phyloP scores from a whole-genome alignment of 805 yeast genomes.

The Yamadazyma takamatsuzukensis region DNA sequence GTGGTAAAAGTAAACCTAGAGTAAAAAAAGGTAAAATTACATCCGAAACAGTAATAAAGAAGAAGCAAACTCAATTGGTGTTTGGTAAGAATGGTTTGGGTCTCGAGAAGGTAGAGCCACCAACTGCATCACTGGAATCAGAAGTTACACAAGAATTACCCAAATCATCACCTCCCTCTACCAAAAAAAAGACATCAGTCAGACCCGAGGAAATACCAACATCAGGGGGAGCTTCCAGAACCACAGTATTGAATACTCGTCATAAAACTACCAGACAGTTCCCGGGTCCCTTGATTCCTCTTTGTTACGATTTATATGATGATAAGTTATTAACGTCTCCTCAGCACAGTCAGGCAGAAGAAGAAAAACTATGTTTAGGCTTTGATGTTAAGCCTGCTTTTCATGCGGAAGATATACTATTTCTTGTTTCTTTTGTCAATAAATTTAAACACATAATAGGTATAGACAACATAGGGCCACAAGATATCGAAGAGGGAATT shows the following conservation, averaged over 20 bases:
- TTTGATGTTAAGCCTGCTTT: constrained; percentile 20
- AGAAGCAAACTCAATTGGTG: constrained; percentile 15
- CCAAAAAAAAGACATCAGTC: background rate
- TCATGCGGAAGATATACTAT: constrained; percentile 31
- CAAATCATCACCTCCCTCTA: background rate
- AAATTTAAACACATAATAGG: constrained; percentile 26
- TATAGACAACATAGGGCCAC: constrained; percentile 27
- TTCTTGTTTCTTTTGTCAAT: constrained; percentile 27
- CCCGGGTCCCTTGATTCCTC: constrained; percentile 38
- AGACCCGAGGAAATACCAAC: background rate
- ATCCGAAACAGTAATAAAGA: constrained; percentile 16
- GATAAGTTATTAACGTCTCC: constrained; percentile 24
- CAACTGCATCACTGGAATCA: background rate
- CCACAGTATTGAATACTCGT: constrained; percentile 28
- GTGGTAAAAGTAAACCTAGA: constrained; percentile 23
- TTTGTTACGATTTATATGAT: constrained; percentile 35
- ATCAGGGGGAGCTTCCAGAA: constrained; percentile 14
- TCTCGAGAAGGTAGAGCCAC: background rate
- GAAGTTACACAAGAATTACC: background rate
- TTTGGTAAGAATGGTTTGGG: constrained; percentile 9
- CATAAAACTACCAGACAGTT: constrained; percentile 28
- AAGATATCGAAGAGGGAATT: constrained; percentile 34
- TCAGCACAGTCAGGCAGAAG: constrained; percentile 8
- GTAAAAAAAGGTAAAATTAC: constrained; percentile 22
- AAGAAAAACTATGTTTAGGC: constrained; percentile 33